phyloP scores from a whole-genome alignment of 768 basidiomycete species.

The Dentipellis fragilis region DNA sequence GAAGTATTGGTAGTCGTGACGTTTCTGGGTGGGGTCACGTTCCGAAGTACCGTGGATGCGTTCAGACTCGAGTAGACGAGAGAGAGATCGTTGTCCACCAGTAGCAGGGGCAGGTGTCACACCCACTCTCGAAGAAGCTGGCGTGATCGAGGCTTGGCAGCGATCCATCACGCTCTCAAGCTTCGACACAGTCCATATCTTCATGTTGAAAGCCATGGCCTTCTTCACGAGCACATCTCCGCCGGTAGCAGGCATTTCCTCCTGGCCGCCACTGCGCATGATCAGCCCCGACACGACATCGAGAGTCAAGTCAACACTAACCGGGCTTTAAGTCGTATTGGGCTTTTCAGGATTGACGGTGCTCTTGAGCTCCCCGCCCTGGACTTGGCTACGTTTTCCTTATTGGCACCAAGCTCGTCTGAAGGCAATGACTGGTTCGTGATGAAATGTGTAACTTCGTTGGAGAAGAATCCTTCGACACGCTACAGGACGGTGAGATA shows the following conservation, averaged over 20 bases:
- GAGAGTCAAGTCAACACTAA: constrained; percentile 21
- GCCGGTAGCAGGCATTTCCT: constrained; percentile 18
- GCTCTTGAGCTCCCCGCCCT: constrained; percentile 12
- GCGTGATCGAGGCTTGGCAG: constrained; percentile 33
- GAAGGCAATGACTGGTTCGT: constrained; percentile 39
- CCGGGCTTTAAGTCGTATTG: constrained; percentile 52
- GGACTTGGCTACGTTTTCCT: constrained; percentile 45
- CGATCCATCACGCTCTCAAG: constrained; percentile 64
- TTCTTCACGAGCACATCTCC: constrained; percentile 48
- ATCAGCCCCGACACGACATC: neutral
- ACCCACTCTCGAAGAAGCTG: constrained; percentile 10
- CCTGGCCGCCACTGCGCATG: constrained; percentile 16
- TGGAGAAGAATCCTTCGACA: constrained; percentile 84
- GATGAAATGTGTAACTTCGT: constrained; percentile 77
- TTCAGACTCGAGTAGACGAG: constrained; percentile 68
- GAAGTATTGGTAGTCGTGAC: constrained; percentile 87
- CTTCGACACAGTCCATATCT: constrained; percentile 76
- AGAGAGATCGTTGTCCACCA: constrained; percentile 35
- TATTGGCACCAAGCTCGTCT: constrained; percentile 35
- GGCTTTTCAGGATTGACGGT: constrained; percentile 42
- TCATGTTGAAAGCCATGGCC: constrained; percentile 63
- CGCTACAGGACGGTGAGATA: constrained; percentile 34
- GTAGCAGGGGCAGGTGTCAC: constrained; percentile 18
- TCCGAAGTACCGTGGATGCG: constrained; percentile 77
- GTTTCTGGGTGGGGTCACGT: constrained; percentile 82